Conservation (phyloP, 306 rosid genomes). For the Citrullus colocynthis region DNA sequence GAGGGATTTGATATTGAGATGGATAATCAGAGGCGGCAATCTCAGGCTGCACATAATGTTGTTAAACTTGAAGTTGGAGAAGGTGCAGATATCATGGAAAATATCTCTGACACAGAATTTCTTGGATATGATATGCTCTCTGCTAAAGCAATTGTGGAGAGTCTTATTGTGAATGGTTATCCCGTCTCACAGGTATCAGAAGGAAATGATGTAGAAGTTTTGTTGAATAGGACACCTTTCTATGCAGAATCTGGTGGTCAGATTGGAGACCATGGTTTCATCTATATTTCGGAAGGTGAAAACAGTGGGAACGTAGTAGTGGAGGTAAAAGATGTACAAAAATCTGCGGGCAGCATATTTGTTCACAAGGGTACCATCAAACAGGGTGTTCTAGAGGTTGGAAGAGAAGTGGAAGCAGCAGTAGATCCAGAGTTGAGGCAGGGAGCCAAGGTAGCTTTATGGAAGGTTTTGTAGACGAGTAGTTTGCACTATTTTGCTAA, state of each 20-base stretch:
- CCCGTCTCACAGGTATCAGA: conserved; percentile 50
- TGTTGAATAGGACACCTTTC: conserved; percentile 82
- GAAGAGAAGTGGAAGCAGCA: conserved; percentile 80
- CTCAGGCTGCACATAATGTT: conserved; percentile 87
- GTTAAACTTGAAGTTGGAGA: conserved; percentile 66
- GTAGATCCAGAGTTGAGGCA: conserved; percentile 81
- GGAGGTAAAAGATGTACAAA: conserved; percentile 84
- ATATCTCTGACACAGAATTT: conserved; percentile 71
- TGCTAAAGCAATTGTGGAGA: conserved; percentile 63
- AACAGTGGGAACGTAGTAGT: conserved; percentile 50
- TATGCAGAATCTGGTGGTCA: conserved; percentile 99
- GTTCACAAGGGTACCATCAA: conserved; percentile 78
- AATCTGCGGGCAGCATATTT: conserved; percentile 66
- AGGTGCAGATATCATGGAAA: conserved; percentile 43
- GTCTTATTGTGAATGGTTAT: conserved; percentile 73
- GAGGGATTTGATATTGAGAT: conserved; percentile 74
- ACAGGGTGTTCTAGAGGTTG: conserved; percentile 82
- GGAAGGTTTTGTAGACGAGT: not conserved
- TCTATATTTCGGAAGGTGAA: conserved; percentile 48
- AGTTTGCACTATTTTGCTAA: conserved; percentile 1
- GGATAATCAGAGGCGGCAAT: conserved; percentile 92
- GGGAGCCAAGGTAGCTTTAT: conserved; percentile 58
- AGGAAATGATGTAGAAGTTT: conserved; percentile 76
- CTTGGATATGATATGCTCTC: conserved; percentile 71
- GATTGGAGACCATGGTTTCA: conserved; percentile 77